Conservation (phyloP, 495 filamentous ascomycete genomes). For the Neurospora sp. region DNA sequence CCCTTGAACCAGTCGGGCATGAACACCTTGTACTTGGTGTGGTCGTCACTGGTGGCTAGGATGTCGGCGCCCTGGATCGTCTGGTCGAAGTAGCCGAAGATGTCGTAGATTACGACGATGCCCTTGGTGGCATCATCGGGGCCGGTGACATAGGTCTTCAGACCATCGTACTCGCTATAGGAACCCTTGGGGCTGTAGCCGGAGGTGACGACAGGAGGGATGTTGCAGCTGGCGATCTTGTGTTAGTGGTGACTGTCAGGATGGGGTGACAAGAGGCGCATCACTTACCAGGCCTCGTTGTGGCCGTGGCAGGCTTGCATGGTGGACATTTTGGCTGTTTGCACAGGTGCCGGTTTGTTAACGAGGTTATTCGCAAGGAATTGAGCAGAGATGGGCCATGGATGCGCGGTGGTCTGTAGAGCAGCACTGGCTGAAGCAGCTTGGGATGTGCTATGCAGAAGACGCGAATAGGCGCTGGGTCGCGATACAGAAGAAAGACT, state of each 20-base stretch:
- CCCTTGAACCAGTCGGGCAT: conserved; percentile 64
- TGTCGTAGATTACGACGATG: conserved; percentile 57
- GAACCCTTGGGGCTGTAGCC: conserved; percentile 57
- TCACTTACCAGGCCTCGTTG: conserved; percentile 39
- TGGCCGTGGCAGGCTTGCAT: conserved; percentile 43
- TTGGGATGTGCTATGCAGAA: conserved; percentile 2
- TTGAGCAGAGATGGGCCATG: not conserved
- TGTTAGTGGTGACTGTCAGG: conserved; percentile 24
- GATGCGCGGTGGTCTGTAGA: not conserved
- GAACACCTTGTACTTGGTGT: conserved; percentile 52
- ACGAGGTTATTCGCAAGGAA: not conserved
- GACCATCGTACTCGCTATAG: conserved; percentile 51
- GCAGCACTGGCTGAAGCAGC: not conserved
- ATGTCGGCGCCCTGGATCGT: conserved; percentile 64
- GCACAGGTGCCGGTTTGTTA: not conserved
- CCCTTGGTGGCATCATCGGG: conserved; percentile 45
- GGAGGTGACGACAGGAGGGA: conserved; percentile 54
- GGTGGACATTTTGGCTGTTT: conserved; percentile 36
- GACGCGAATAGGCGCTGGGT: conserved; percentile 1
- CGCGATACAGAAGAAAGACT: not conserved
- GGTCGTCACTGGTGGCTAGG: conserved; percentile 44
- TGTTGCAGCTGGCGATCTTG: conserved; percentile 38
- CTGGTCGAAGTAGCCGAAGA: conserved; percentile 65
- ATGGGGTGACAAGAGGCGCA: not conserved
- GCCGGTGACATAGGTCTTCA: conserved; percentile 67